Evolutionary conservation across 208 protist species (phyloP), one percentile per base, ranked within the genome.

Genomic region (Tritrichomonas foetus): DNA sequence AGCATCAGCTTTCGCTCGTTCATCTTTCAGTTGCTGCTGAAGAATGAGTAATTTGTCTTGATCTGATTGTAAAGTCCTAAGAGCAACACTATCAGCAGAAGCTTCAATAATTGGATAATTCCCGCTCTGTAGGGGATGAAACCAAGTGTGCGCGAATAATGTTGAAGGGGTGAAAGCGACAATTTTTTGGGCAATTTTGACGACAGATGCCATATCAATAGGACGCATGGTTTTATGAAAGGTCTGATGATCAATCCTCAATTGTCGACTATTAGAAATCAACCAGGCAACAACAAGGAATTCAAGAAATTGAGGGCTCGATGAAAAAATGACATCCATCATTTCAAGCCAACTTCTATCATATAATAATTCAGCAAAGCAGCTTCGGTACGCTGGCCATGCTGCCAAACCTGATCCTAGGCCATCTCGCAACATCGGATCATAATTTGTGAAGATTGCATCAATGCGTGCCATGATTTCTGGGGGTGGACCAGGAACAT

Each of bases 241-340:
- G 33, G 78, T 89, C 2, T 44, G 14, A n/a, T 53, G 78, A 57
- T 89, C 78, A 89, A 89, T 13, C 3, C 41, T 41, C 3, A 89
- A 27, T n/a, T 89, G 78, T 14, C 16, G 14, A 50, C 41, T 89
- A 50, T 89, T 89, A 30, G 57, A 16, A 27, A 47, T 36, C 33
- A 89, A 27, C 78, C 78, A 89, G 8, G 78, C 78, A 39, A 89
- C 47, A 89, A 89, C 78, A 50, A 89, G 78, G 39, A 89, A 89
- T 50, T 89, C 78, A 30, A 57, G 39, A n/a, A 89, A 89, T 36
- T 89, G 78, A 11, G 78, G 78, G 27, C n/a, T 57, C 11, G 78
- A 89, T 39, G 47, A 89, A 20, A 89, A 61, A 89, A 89, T n/a
- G 16, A 89, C 41, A 89, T 89, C 78, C 78, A 89, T 89, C 27